Percentiles rank a stretch among this genome's conserved stretches.
These are phyloP conservation scores for Discostella stelligera DNA, from an alignment of 352 stramenopile genomes.

Conservation along the genomic window DNA sequence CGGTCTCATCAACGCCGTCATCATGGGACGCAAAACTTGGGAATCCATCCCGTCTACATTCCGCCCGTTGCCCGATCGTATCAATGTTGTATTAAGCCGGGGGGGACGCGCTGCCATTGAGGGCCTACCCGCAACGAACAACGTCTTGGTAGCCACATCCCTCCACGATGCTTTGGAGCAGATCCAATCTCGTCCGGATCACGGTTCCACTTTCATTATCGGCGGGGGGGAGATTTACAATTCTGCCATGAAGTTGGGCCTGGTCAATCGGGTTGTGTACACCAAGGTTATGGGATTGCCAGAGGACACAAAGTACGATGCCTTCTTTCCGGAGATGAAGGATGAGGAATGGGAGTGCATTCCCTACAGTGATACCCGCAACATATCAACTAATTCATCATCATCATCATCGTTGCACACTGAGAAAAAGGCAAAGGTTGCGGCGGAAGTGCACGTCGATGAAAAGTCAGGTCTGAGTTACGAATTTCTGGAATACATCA, in stretches of 20 bases:
- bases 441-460: constrained; percentile 28
- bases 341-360: constrained; percentile 59
- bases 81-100: constrained; percentile 95
- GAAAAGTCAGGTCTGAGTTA: constrained; percentile 67
- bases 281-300: constrained; percentile 87
- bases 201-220: constrained; percentile 96
- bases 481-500: constrained; percentile 72
- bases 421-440: constrained; percentile 37
- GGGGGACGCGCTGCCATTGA: constrained; percentile 60
- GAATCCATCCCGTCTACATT: constrained; percentile 96
- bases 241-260: constrained; percentile 86
- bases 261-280: constrained; percentile 88
- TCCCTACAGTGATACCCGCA: constrained; percentile 11
- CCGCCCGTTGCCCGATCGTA: constrained; percentile 90
- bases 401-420: constrained; percentile 8
- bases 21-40: constrained; percentile 99
- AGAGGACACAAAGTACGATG: constrained; percentile 74
- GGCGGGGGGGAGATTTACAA: constrained; percentile 93
- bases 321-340: constrained; percentile 83
- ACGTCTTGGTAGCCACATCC: constrained; percentile 86
- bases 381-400: constrained; percentile 1
- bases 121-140: constrained; percentile 4
- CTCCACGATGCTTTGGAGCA: constrained; percentile 89
- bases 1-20: constrained; percentile 91
- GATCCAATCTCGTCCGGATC: constrained; percentile 78